Base-by-base conservation (phyloP, 2,329 filamentous ascomycete species). In the Trichoderma oligosporum region DNA sequence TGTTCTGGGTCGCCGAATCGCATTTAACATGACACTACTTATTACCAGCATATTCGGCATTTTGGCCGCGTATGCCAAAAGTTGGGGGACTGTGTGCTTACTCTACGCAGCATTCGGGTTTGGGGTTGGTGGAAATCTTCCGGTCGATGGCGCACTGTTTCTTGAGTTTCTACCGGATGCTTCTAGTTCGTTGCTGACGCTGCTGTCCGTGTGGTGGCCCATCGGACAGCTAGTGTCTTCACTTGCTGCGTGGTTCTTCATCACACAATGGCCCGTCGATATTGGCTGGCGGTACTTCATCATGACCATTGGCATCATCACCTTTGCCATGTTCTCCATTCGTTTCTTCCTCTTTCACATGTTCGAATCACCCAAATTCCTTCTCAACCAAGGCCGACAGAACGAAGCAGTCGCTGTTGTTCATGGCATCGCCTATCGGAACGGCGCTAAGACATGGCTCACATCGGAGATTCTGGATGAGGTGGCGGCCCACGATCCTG, bases 131-230 rank as follows among this genome's bases (percentile, higher is more conserved):
- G 89, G 90, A 4, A 93, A 90, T 66, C 74, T 92, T 18, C 87
- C 87, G 1, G 87, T 92, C 1, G 89, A 93, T 69, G 88, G 88
- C 31, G 87, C 89, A 0, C 76, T 94, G 2, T 94, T 95, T 69
- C 78, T 95, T 35, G 91, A 96, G 67, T 93, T 93, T 62, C 74
- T 95, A 1, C 91, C 91, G 0, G 85, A 87, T 57, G 82, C 85
- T 0, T 87, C 84, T n/a, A 85, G 84, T 61, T 83, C 84, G 29
- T 79, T 94, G 12, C 76, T 94, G 27, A 94, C 89, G 0, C 77
- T 93, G 46, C 77, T 95, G n/a, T 91, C 88, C 6, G 82, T 91
- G 7, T 94, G 89, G 87, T 96, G 91, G 89, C 88, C 90, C 0
- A 74, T 95, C 16, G 91, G 90, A 5, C 89, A 94, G 67, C 78